A percentile compares a stretch with the other conserved stretches of the same genome.
These are phyloP conservation scores for Dothideomycetes sp. DNA, from an alignment of 2,329 filamentous ascomycete genomes.

Conservation along the genomic window DNA sequence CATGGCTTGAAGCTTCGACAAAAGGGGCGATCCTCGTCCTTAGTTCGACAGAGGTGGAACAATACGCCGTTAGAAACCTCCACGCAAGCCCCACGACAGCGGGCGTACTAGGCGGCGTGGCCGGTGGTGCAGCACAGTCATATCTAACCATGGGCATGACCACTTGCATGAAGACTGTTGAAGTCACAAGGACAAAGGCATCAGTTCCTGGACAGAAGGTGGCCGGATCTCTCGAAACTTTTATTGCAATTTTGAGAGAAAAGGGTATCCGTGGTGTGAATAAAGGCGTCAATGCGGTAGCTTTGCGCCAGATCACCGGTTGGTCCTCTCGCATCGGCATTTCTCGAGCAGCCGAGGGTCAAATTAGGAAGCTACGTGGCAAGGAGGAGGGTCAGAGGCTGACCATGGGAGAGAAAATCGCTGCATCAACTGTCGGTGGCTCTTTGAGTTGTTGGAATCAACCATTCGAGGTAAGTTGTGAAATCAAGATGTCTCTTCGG, in stretches of 20 bases:
- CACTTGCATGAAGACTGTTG: slow-evolving; percentile 21
- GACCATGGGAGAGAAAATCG: not conserved
- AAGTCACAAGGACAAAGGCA: slow-evolving; percentile 4
- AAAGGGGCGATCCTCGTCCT: slow-evolving; percentile 6
- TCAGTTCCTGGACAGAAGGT: not conserved
- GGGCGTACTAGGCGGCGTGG: not conserved
- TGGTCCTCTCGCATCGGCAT: not conserved
- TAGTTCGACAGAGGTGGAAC: not conserved
- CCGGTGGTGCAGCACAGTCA: slow-evolving; percentile 3
- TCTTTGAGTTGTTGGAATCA: not conserved
- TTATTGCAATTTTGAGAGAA: not conserved
- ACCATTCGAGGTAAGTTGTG: not conserved
- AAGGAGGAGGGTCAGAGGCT: not conserved
- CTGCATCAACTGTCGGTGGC: not conserved
- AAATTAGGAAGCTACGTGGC: not conserved
- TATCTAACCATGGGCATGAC: slow-evolving; percentile 7
- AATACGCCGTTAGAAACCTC: not conserved
- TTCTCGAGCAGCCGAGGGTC: not conserved
- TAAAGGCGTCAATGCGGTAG: slow-evolving; percentile 7
- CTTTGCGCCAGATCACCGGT: not conserved
- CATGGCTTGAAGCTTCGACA: slow-evolving; percentile 18
- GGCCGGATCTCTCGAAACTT: slow-evolving; percentile 1
- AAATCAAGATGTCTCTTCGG: not conserved
- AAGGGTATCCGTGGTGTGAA: slow-evolving; percentile 1
- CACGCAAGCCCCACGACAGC: not conserved